Evolutionary conservation across 257 asterid species (phyloP).

Genomic region (Ballota nigra): DNA sequence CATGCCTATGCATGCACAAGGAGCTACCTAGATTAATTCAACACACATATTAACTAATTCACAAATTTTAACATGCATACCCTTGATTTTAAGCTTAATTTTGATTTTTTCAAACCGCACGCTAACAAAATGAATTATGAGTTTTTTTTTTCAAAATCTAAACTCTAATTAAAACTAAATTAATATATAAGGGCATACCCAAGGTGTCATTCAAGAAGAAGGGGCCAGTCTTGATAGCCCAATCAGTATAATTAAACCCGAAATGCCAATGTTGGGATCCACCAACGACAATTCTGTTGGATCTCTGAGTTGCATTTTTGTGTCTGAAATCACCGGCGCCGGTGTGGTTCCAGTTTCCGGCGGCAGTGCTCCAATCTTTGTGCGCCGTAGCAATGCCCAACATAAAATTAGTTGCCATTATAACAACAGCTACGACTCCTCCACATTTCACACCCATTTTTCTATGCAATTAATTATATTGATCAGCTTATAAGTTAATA

Average conservation of each 20-base stretch:
- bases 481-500: background rate
- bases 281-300: slow-evolving; percentile 47
- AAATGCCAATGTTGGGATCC: slow-evolving; percentile 70
- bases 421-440: no score
- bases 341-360: slow-evolving; percentile 31
- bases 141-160: no score
- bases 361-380: slow-evolving; percentile 35
- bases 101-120: no score
- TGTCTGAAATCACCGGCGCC: slow-evolving; percentile 34
- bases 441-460: slow-evolving; percentile 32
- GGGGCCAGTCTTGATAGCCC: slow-evolving; percentile 59
- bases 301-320: slow-evolving; percentile 31
- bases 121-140: no score
- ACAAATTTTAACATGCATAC: no score
- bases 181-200: slow-evolving; percentile 27
- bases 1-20: no score
- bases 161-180: no score
- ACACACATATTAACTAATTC: no score
- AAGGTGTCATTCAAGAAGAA: slow-evolving; percentile 59
- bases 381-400: slow-evolving; percentile 36
- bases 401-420: slow-evolving; percentile 23
- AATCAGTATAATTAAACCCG: slow-evolving; percentile 64
- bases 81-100: no score
- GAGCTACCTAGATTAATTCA: no score
- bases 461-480: background rate